Base-by-base conservation (phyloP, 768 basidiomycete species). In the Boletus pseudopeckii region DNA sequence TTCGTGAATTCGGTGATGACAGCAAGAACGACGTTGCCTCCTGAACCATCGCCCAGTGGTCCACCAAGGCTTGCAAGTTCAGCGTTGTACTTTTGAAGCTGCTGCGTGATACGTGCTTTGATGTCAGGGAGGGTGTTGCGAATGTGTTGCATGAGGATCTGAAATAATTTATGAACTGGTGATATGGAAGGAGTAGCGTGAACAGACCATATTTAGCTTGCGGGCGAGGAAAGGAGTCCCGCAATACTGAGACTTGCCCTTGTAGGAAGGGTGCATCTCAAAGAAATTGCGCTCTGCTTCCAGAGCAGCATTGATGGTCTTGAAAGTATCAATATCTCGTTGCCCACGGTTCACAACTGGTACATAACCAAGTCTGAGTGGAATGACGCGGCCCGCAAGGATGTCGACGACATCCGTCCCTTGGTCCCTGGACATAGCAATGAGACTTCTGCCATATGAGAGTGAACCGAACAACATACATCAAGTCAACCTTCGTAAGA, bases 111-210 rank as follows among this genome's bases (percentile, higher is more conserved):
- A 63, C 95, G 86, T 15, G 85, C 82, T 76, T 99, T 99, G 80
- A 98, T 98, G 69, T 99, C 97, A 32, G 97, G 97, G n/a, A 99
- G 81, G 20, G 93, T 97, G 49, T 91, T 84, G 52, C 92, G 90
- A 70, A 99, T 98, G 73, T 99, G 97, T 73, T 97, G 93, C 95
- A 98, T 98, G 49, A 99, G 85, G 66, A 99, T 96, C 94, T 96
- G 54, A 17, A 42, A 42, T 8, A 45, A 20, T 17, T 7, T 11
- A 36, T 59, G 32, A 56, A 38, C 33, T 45, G 34, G 52, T 38
- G 7, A 24, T 47, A 30, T 11, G 20, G 32, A 42, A 18, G 13
- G 22, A 39, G 44, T 18, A 28, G 30, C 4, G 30, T 28, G 9
- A 28, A 74, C 83, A 44, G 56, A 92, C 93, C 81, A 92, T 88